These are phyloP conservation scores for Colletotrichum tofieldiae DNA, from an alignment of 2,329 filamentous ascomycete species.

Conservation along the genomic window DNA sequence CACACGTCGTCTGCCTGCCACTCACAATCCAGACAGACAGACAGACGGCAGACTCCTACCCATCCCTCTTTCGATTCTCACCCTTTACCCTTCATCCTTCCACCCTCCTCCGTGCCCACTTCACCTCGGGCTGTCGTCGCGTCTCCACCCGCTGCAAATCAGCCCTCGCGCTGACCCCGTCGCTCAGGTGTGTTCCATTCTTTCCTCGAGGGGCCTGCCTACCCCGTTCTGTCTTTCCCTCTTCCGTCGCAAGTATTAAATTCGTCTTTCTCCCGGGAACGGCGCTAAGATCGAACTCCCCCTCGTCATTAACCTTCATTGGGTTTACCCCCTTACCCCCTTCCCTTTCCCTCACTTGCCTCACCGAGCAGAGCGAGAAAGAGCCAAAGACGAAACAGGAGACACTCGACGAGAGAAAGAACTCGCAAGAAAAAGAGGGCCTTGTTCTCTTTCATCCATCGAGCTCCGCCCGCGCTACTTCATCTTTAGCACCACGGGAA, in stretches of 20 bases:
- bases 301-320: conserved; percentile 45
- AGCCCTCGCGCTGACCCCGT: conserved; percentile 39
- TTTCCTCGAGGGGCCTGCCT: conserved; percentile 17
- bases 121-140: conserved; percentile 29
- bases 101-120: conserved; percentile 9
- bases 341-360: conserved; percentile 30
- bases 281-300: conserved; percentile 45
- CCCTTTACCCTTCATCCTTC: conserved; percentile 25
- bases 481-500: conserved; percentile 20
- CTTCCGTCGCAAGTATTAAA: conserved; percentile 44
- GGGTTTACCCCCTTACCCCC: conserved; percentile 42
- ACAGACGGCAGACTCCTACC: background rate
- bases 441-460: conserved; percentile 23
- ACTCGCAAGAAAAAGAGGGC: conserved; percentile 8
- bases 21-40: background rate
- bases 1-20: conserved; percentile 18
- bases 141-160: conserved; percentile 43
- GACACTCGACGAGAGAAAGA: conserved; percentile 19
- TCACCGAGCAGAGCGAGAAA: conserved; percentile 25
- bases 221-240: conserved; percentile 42
- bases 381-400: conserved; percentile 13
- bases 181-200: conserved; percentile 39
- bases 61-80: conserved; percentile 2
- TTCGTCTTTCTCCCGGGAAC: conserved; percentile 44
- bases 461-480: conserved; percentile 22